These are phyloP conservation scores for Sarcodon sp. DNA, from an alignment of 768 basidiomycete genomes.

Conservation along the genomic window DNA sequence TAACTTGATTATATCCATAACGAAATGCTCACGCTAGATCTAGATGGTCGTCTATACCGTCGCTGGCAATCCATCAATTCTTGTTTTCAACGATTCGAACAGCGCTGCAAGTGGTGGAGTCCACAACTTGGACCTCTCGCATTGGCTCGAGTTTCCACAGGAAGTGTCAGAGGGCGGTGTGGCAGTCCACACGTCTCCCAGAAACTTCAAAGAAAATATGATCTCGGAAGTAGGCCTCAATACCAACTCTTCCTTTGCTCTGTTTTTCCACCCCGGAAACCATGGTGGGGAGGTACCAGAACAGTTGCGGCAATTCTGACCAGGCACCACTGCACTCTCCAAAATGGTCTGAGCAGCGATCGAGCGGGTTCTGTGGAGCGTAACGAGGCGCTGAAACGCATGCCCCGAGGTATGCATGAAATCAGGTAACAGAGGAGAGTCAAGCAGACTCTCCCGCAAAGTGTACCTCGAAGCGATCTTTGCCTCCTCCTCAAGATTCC, in stretches of 20 bases:
- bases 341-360: slow-evolving; percentile 35
- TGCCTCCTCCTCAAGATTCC: slow-evolving; percentile 51
- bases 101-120: too few species aligned
- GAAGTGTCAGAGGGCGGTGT: too few species aligned
- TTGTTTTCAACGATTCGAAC: too few species aligned
- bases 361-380: slow-evolving; percentile 42
- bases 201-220: background rate
- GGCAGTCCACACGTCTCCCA: background rate
- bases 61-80: too few species aligned
- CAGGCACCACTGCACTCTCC: slow-evolving; percentile 5
- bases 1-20: too few species aligned
- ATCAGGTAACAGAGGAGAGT: slow-evolving; percentile 46
- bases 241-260: background rate
- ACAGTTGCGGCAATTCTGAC: too few species aligned
- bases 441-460: slow-evolving; percentile 36
- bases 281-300: background rate
- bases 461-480: slow-evolving; percentile 47
- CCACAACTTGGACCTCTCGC: too few species aligned
- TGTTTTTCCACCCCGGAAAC: background rate
- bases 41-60: too few species aligned
- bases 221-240: background rate
- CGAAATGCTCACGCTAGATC: too few species aligned
- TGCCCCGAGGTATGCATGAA: slow-evolving; percentile 52
- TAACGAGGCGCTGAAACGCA: slow-evolving; percentile 50
- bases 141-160: too few species aligned